A percentile compares a stretch with the other conserved stretches of the same genome.
Evolutionary conservation across 1,284 basidiomycete species (phyloP).

Genomic region (Pseudozyma pruni): DNA sequence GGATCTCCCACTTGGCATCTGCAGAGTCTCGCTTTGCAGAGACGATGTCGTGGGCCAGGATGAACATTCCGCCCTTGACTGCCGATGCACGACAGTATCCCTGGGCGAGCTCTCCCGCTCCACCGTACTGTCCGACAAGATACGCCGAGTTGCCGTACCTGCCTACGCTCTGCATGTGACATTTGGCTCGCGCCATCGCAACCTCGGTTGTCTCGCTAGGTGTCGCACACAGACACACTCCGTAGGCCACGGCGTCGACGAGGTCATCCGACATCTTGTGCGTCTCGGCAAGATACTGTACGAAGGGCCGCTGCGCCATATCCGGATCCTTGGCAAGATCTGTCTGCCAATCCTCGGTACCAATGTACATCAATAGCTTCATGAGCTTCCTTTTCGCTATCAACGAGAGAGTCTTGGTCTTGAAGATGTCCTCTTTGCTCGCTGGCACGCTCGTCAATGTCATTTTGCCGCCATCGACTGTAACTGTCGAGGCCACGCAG

Average conservation of each 20-base stretch:
- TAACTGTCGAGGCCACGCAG: slow-evolving; percentile 19
- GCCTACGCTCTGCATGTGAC: slow-evolving; percentile 81
- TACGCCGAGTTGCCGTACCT: slow-evolving; percentile 90
- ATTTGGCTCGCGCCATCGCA: slow-evolving; percentile 45
- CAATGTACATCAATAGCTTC: slow-evolving; percentile 77
- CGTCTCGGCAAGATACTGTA: slow-evolving; percentile 74
- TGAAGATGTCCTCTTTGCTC: slow-evolving; percentile 94
- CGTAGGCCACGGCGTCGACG: slow-evolving; percentile 56
- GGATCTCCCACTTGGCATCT: slow-evolving; percentile 48
- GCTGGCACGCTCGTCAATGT: slow-evolving; percentile 75
- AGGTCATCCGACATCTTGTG: slow-evolving; percentile 76
- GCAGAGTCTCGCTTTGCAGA: slow-evolving; percentile 3
- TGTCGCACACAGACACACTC: slow-evolving; percentile 65
- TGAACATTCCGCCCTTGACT: slow-evolving; percentile 59
- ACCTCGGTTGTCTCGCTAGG: slow-evolving; percentile 30
- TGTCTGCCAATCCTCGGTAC: slow-evolving; percentile 27
- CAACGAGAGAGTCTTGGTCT: slow-evolving; percentile 79
- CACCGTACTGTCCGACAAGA: slow-evolving; percentile 92
- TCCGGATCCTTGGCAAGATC: slow-evolving; percentile 13
- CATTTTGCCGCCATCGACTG: not conserved
- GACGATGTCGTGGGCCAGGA: slow-evolving; percentile 46
- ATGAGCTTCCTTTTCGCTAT: slow-evolving; percentile 90
- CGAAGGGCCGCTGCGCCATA: slow-evolving; percentile 22
- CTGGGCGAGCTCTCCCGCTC: slow-evolving; percentile 69
- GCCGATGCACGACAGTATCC: slow-evolving; percentile 62